Percentiles rank a stretch among this genome's conserved stretches.
Evolutionary conservation across 192 early-diverging fungal genomes (phyloP).

Genomic region (Linnemannia hyalina): DNA sequence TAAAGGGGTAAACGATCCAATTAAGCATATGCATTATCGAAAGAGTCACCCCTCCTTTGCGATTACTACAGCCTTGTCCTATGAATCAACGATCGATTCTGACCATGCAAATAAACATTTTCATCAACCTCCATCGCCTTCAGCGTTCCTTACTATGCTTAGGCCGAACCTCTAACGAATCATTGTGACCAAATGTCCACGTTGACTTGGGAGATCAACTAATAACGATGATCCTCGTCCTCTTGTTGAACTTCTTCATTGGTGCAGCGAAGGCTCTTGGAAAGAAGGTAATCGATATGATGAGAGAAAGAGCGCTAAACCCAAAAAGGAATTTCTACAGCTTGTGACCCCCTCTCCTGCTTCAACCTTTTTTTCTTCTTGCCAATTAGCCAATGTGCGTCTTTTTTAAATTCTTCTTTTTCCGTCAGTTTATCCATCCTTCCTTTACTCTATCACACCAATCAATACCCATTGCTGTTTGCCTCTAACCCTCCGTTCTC

Average conservation of each 20-base stretch:
- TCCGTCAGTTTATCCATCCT: not conserved
- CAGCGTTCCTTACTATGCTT: not conserved
- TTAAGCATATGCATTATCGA: not conserved
- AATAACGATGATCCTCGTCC: too few relatives aligned
- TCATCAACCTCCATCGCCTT: not conserved
- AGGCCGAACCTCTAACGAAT: not conserved
- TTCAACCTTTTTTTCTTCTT: not conserved
- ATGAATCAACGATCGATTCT: too few relatives aligned
- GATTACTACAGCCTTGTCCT: not conserved
- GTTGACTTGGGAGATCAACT: too few relatives aligned
- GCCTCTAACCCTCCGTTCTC: too few relatives aligned
- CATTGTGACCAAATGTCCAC: too few relatives aligned
- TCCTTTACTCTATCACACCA: not conserved
- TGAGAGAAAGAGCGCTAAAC: not conserved
- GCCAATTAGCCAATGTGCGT: not conserved
- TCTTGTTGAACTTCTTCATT: too few relatives aligned
- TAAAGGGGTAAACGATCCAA: not conserved
- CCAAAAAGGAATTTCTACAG: not conserved
- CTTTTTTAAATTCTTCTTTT: not conserved
- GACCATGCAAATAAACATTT: too few relatives aligned
- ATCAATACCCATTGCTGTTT: too few relatives aligned
- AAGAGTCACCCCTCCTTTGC: not conserved
- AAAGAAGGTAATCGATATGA: not conserved
- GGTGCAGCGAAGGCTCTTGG: too few relatives aligned
- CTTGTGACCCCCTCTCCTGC: not conserved